Percentiles rank a stretch among this genome's conserved stretches.
Conservation (phyloP, 768 basidiomycete species). For the Dentipellis fragilis region DNA sequence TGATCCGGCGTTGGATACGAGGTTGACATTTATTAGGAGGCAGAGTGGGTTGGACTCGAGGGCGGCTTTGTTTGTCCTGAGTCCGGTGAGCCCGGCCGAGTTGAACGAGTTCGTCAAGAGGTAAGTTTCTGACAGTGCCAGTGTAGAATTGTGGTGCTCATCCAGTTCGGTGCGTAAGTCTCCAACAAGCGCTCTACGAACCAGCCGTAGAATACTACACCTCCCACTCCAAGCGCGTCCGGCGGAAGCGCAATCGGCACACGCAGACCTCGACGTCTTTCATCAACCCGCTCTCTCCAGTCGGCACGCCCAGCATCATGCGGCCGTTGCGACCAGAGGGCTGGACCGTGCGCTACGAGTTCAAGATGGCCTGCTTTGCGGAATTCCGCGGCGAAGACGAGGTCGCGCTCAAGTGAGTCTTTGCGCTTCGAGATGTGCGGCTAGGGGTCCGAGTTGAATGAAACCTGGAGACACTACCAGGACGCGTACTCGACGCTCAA, state of each 20-base stretch:
- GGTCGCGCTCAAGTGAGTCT: constrained; percentile 76
- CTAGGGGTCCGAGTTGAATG: constrained; percentile 5
- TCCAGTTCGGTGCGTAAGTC: constrained; percentile 28
- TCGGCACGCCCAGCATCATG: constrained; percentile 28
- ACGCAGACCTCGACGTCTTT: constrained; percentile 48
- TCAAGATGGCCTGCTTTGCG: constrained; percentile 94
- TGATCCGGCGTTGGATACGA: constrained; percentile 70
- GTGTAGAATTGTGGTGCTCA: not conserved
- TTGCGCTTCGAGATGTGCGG: constrained; percentile 3
- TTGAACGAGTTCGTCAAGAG: constrained; percentile 83
- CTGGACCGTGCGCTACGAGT: constrained; percentile 95
- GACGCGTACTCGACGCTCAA: constrained; percentile 80
- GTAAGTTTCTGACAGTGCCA: constrained; percentile 24
- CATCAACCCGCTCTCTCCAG: constrained; percentile 36
- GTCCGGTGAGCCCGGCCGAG: constrained; percentile 81
- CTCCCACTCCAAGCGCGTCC: constrained; percentile 82
- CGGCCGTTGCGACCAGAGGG: constrained; percentile 74
- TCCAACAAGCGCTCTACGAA: constrained; percentile 84
- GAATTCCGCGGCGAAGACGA: constrained; percentile 92
- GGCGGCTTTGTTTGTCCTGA: constrained; percentile 89
- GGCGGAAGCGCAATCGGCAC: constrained; percentile 81
- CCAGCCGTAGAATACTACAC: constrained; percentile 91
- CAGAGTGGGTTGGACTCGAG: constrained; percentile 86
- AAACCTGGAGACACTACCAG: constrained; percentile 72
- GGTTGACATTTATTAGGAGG: constrained; percentile 79